Base-by-base conservation (phyloP, 2,329 filamentous ascomycete genomes). In the Pseudohalonectria lignicola region DNA sequence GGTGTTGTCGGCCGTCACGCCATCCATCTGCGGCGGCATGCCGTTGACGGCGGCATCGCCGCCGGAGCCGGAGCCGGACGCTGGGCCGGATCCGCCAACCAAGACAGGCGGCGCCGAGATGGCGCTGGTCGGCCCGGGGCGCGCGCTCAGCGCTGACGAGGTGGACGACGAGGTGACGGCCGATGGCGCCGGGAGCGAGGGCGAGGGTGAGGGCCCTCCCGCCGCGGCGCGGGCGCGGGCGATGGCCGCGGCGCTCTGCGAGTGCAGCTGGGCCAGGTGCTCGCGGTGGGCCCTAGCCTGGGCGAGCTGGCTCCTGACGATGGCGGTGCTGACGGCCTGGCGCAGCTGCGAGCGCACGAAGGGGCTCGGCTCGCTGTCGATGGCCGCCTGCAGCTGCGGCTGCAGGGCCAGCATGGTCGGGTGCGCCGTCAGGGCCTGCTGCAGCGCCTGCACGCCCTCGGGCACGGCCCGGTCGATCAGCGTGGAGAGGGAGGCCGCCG, bases 391-490 rank as follows among this genome's bases (percentile, higher is more conserved):
- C 5, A 77, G 58, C 34, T 71, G 63, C 5, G 51, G 54, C 36
- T 69, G 64, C 43, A 66, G 67, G 5, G 57, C 54, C 5, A 76
- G 55, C 43, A 74, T 63, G 4, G 59, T 60, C 1, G 71, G 71
- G 41, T 72, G 67, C 4, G 53, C 61, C 0, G 54, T 44, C 20
- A 77, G 51, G 2, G 64, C 62, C 30, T 65, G 60, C 21, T 64
- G 58, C 8, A 77, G 55, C 4, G 64, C 62, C 3, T 51, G 52
- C 1, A 62, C 61, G 0, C 75, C 76, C 37, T 67, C 62, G 0
- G 67, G 62, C 0, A 79, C 61, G 12, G 66, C 56, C 5, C 60
- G 54, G 40, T 79, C 71, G 37, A 80, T 74, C 41, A 76, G 53
- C 9, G 61, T 58, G 26, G 58, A 64, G 37, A 71, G 69, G 4